These are phyloP conservation scores for Lecanosticta acicola DNA, from an alignment of 2,329 filamentous ascomycete species.

Conservation along the genomic window DNA sequence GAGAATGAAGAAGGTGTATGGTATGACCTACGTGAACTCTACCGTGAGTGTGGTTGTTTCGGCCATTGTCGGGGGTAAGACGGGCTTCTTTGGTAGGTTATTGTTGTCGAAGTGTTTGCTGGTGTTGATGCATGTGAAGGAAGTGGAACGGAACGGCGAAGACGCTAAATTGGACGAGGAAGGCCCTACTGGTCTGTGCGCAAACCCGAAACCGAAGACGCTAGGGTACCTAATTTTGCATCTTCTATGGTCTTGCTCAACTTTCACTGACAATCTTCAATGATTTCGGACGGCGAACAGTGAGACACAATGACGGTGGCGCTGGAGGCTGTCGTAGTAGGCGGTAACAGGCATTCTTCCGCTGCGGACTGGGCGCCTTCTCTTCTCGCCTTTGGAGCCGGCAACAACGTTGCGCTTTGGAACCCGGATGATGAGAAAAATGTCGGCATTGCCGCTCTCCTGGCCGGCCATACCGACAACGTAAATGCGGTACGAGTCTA, in stretches of 20 bases:
- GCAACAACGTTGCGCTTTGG: constrained; percentile 87
- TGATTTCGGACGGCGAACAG: no score
- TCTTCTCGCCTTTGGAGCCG: constrained; percentile 79
- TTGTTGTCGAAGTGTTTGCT: no score
- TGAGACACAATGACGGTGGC: constrained; percentile 4
- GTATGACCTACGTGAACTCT: constrained; percentile 61
- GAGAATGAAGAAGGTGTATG: constrained; percentile 3
- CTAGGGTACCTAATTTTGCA: no score
- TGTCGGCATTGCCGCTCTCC: constrained; percentile 58
- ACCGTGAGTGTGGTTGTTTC: constrained; percentile 55
- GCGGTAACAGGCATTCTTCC: constrained; percentile 83
- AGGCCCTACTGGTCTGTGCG: no score
- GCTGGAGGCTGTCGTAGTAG: constrained; percentile 59
- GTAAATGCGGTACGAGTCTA: constrained; percentile 84
- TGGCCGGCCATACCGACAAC: constrained; percentile 69
- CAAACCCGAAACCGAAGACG: no score
- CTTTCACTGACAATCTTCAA: no score
- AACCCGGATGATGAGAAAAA: constrained; percentile 52
- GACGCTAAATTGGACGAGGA: no score
- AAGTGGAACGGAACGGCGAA: no score
- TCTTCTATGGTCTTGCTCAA: no score
- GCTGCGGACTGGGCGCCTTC: constrained; percentile 80
- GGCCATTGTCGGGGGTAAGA: constrained; percentile 19
- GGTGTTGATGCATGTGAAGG: no score
- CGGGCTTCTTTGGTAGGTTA: constrained; percentile 2